A percentile compares a stretch with the other conserved stretches of the same genome.
Evolutionary conservation across 495 filamentous ascomycete species (phyloP).

Genomic region (Trichoderma orchidacearum): DNA sequence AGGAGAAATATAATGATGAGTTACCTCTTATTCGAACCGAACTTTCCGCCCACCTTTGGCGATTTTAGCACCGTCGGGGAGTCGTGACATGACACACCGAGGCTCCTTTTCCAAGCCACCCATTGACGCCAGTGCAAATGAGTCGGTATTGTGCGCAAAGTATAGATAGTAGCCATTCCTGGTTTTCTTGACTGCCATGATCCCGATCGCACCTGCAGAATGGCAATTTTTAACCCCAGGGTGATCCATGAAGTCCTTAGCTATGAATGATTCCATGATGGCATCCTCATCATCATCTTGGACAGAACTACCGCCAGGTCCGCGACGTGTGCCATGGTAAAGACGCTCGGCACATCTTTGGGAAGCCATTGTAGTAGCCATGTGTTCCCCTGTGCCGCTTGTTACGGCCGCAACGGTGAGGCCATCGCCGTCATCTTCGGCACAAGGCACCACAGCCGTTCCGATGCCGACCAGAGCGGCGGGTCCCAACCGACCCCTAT

Average conservation of each 20-base stretch:
- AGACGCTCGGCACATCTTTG: slow-evolving; percentile 63
- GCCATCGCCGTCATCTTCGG: slow-evolving; percentile 38
- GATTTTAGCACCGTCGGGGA: slow-evolving; percentile 20
- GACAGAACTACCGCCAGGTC: slow-evolving; percentile 41
- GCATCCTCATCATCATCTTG: slow-evolving; percentile 54
- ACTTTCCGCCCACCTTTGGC: slow-evolving; percentile 38
- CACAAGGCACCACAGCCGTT: slow-evolving; percentile 64
- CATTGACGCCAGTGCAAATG: slow-evolving; percentile 85
- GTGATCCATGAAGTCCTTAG: slow-evolving; percentile 71
- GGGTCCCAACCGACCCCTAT: slow-evolving; percentile 76
- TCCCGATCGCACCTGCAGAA: slow-evolving; percentile 64
- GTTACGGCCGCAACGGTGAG: slow-evolving; percentile 65
- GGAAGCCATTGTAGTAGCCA: slow-evolving; percentile 81
- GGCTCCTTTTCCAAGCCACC: slow-evolving; percentile 56
- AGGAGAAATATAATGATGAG: no score
- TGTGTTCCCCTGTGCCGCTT: slow-evolving; percentile 93
- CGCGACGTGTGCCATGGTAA: slow-evolving; percentile 49
- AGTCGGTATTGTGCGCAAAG: slow-evolving; percentile 89
- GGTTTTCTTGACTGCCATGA: slow-evolving; percentile 72
- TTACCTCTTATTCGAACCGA: slow-evolving; percentile 16
- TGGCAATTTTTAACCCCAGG: slow-evolving; percentile 60
- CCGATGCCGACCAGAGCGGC: slow-evolving; percentile 87
- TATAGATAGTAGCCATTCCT: slow-evolving; percentile 57
- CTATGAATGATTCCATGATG: slow-evolving; percentile 57
- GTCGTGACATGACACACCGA: slow-evolving; percentile 71